Evolutionary conservation across 1,284 basidiomycete species (phyloP), one percentile per base, ranked within the genome.

Genomic region (Mrakiaceae sp.): DNA sequence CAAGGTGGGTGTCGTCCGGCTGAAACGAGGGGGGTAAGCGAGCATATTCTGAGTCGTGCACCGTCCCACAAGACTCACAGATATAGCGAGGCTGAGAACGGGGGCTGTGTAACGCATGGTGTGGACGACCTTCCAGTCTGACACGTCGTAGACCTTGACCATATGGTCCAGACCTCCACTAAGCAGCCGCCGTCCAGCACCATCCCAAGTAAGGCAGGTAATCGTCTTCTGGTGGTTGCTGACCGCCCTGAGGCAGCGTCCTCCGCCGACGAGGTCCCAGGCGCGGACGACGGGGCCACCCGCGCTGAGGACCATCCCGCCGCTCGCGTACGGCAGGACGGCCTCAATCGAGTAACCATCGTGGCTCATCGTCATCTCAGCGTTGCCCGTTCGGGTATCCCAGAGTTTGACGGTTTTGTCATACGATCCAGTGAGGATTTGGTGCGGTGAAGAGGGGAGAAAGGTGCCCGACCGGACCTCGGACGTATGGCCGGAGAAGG

Each of bases 191-290:
- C 71, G 71, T 16, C 86, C 83, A 63, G 82, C 82, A 14, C 86
- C 76, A 72, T 92, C 86, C 75, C 94, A 91, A 4, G 88, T 80
- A 42, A 98, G 81, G 39, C 88, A 83, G 0, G 95, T 98, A 67
- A 99, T 85, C 0, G 94, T 95, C 79, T 99, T 99, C 77, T 98
- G 95, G 75, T 99, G 96, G 77, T 98, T 98, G 47, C 89, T 92
- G 67, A 97, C 75, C 6, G 93, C 93, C 56, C 88, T 83, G 3
- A 88, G 81, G 75, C 92, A 96, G 64, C 88, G 82, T 5, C 93
- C 90, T 44, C 91, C 93, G 52, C 92, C 90, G 47, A 95, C 86
- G 50, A 99, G 78, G 74, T 99, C 96, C 95, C 96, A 99, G 0
- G 92, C 85, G 48, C 92, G 86, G 66, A 98, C 79, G 66, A 98